Evolutionary conservation across 1,284 basidiomycete species (phyloP), one percentile per base, ranked within the genome.

Genomic region (Coriolopsis trogii): DNA sequence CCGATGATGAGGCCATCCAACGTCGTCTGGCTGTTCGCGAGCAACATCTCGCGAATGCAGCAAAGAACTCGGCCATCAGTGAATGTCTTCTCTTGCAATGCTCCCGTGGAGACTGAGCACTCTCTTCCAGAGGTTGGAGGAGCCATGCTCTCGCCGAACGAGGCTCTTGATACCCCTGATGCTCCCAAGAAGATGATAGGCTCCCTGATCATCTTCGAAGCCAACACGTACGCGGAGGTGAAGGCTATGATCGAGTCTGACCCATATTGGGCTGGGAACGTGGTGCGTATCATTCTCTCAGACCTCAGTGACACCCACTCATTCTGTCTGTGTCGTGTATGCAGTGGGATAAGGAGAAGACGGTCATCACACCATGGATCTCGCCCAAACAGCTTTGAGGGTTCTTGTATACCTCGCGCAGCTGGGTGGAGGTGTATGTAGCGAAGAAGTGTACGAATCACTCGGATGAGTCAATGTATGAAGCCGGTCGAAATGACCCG

Each of bases 11-110:
- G 10, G 62, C 64, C 12, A 53, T 55, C 34, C 49, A 63, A 18
- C 66, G 67, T 15, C 63, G 72, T 12, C 45, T 69, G 43, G 46
- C 55, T 16, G 67, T 71, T 7, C 64, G 71, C 23, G 49, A 56
- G 28, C 16, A 59, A 37, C 71, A 73, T 41, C 49, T 73, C 23
- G 59, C 53, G 25, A 56, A 58, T 3, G 65, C 59, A 7, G 53
- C 50, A 15, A 31, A 44, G 38, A 51, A 64, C 26, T 30, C 61
- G n/a, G 39, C 31, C 8, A 43, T 67, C 18, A 69, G 69, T 67
- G 21, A 45, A 63, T 63, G 0, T 3, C n/a, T 20, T 15, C 20
- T 6, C 18, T 13, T 23, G 2, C 26, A 6, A 26, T 8, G 20
- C n/a, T 24, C 6, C 2, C 15, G 40, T 23, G n/a, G 0, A 41